Conservation (phyloP, 768 basidiomycete genomes). For the Tulasnella sp. region DNA sequence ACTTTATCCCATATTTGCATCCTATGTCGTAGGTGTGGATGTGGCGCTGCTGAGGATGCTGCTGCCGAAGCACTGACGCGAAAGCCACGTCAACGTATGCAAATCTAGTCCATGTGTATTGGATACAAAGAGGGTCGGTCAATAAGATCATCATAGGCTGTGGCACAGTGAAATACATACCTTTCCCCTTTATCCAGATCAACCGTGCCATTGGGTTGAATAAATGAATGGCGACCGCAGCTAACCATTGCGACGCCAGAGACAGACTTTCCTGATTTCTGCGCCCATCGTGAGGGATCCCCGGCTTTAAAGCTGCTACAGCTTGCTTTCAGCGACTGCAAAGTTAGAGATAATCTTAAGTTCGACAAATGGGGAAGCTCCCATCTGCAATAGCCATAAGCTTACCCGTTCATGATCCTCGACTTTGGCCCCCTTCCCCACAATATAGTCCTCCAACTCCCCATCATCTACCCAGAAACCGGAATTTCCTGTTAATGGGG, state of each 20-base stretch:
- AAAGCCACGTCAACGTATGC: not conserved
- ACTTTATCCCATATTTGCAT: not conserved
- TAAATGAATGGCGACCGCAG: not conserved
- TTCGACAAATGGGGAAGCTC: not conserved
- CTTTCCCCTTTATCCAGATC: not conserved
- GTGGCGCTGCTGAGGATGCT: not conserved
- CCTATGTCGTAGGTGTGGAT: not conserved
- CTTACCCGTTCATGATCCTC: not conserved
- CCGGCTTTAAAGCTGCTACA: not conserved
- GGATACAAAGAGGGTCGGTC: not conserved
- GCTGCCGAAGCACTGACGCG: not conserved
- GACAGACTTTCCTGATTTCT: not conserved
- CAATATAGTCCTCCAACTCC: not conserved
- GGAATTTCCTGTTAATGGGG: not conserved
- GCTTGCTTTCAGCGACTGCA: not conserved
- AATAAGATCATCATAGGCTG: not conserved
- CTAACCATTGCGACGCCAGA: not conserved
- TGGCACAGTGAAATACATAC: not conserved
- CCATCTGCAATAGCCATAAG: not conserved
- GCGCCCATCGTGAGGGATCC: not conserved
- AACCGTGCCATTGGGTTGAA: not conserved
- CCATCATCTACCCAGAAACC: not conserved
- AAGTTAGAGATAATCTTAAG: not conserved
- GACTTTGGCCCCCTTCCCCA: not conserved
- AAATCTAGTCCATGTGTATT: not conserved